Base-by-base conservation (phyloP, 495 filamentous ascomycete genomes). In the Penicillium longicatenatum region DNA sequence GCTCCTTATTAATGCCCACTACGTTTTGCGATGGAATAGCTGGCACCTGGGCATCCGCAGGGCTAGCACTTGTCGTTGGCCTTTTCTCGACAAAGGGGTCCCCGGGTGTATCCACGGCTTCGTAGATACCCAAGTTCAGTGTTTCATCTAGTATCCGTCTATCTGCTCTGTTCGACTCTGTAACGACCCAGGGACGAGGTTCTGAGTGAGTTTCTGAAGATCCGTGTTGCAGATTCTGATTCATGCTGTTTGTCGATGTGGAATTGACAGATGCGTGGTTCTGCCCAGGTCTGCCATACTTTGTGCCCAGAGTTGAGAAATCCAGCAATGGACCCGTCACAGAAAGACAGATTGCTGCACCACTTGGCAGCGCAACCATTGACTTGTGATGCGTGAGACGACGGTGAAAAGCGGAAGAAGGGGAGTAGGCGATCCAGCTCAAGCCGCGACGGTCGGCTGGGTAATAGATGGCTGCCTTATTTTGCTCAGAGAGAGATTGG, bases 401-500 rank as follows among this genome's bases (percentile, higher is more conserved):
- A 35, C 66, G 69, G 0, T 42, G 14, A 31, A 73, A 75, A 6
- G 50, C 57, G 11, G 69, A 72, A 20, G 37, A n/a, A 1, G 60
- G 55, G 35, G 70, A 66, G 31, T 69, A 76, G 1, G 65, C 67
- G 57, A 79, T 42, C 41, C 70, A 63, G 12, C 59, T 62, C 3
- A 19, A 14, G 1, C 44, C 41, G 1, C 9, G 4, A 11, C 2
- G 0, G 29, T 39, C 17, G 4, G 45, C 3, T 50, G 9, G 21
- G 64, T 63, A 44, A 39, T 61, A 60, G 33, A 52, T 68, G 44
- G 76, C 72, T 10, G 62, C 70, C 19, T 73, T 41, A 3, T 62
- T 49, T 10, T 70, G 52, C 20, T 60, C 29, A 9, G 54, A 60
- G 10, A 82, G 66, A 1, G 57, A 31, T 16, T 74, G 55, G 12